These are phyloP conservation scores for Hericium alpestre DNA, from an alignment of 768 basidiomycete genomes.

Conservation along the genomic window DNA sequence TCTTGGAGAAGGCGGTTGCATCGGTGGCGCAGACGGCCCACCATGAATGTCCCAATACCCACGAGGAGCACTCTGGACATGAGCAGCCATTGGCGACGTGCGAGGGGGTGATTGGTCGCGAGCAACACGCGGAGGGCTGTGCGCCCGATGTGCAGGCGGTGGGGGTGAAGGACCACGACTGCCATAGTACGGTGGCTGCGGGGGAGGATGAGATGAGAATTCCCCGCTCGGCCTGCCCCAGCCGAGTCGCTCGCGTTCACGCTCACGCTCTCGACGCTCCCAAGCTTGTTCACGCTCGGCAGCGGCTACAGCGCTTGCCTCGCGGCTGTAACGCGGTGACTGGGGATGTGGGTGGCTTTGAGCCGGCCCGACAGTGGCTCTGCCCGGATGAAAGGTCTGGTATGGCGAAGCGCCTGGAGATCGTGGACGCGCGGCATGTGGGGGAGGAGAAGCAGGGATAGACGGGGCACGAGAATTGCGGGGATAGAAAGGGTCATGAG, in stretches of 20 bases:
- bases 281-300: conserved; percentile 45
- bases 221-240: conserved; percentile 17
- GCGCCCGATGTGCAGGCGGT: conserved; percentile 23
- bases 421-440: conserved; percentile 33
- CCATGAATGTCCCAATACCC: conserved; percentile 54
- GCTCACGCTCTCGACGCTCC: conserved; percentile 59
- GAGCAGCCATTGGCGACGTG: conserved; percentile 48
- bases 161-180: conserved; percentile 26
- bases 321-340: conserved; percentile 53
- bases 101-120: conserved; percentile 24
- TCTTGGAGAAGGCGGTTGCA: conserved; percentile 16
- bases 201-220: conserved; percentile 19
- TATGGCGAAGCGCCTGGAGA: conserved; percentile 41
- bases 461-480: conserved; percentile 45
- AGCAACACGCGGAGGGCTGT: conserved; percentile 35
- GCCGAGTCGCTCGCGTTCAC: conserved; percentile 18
- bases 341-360: conserved; percentile 41
- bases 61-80: conserved; percentile 23
- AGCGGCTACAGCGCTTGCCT: conserved; percentile 32
- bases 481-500: conserved; percentile 47
- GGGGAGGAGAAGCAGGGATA: conserved; percentile 50
- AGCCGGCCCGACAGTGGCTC: conserved; percentile 42
- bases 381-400: conserved; percentile 33
- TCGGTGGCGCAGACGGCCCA: conserved; percentile 25
- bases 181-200: conserved; percentile 23